phyloP scores from a whole-genome alignment of 371 early-diverging fungal species.

The Apophysomyces sp. region DNA sequence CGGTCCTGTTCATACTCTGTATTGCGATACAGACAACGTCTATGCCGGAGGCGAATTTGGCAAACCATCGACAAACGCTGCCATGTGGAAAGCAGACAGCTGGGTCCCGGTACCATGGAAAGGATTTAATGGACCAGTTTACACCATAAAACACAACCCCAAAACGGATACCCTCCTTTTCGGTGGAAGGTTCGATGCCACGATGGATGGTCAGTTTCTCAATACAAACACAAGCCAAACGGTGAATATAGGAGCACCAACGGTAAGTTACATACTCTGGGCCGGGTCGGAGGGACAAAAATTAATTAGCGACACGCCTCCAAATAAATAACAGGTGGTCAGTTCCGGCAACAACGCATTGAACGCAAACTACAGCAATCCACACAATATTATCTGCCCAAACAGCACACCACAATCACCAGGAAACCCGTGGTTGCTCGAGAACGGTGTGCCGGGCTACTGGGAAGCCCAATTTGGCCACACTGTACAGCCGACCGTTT shows the following conservation, averaged over 20 bases:
- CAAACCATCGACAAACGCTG: slow-evolving; percentile 34
- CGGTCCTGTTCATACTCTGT: slow-evolving; percentile 65
- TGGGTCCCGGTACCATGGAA: slow-evolving; percentile 62
- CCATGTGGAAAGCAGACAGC: slow-evolving; percentile 43
- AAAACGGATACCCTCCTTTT: slow-evolving; percentile 29
- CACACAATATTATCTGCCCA: slow-evolving; percentile 49
- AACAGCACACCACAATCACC: slow-evolving; percentile 11
- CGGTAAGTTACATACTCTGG: slow-evolving; percentile 22
- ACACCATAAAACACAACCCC: slow-evolving; percentile 23
- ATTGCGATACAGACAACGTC: slow-evolving; percentile 59
- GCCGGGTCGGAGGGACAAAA: background rate
- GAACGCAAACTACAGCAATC: slow-evolving; percentile 25
- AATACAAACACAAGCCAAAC: slow-evolving; percentile 33
- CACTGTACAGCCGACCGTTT: slow-evolving; percentile 55
- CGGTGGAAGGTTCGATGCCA: slow-evolving; percentile 45
- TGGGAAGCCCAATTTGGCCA: slow-evolving; percentile 58
- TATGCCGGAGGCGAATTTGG: slow-evolving; percentile 56
- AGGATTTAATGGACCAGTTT: slow-evolving; percentile 58
- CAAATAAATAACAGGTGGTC: background rate
- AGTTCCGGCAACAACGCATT: slow-evolving; percentile 18
- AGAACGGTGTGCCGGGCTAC: slow-evolving; percentile 67
- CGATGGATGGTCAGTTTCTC: slow-evolving; percentile 37
- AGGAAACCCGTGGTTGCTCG: slow-evolving; percentile 55
- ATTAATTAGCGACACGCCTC: background rate
- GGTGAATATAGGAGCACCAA: slow-evolving; percentile 29